Conservation (phyloP, 352 stramenopile genomes). For the Poterioochromonas sp. region DNA sequence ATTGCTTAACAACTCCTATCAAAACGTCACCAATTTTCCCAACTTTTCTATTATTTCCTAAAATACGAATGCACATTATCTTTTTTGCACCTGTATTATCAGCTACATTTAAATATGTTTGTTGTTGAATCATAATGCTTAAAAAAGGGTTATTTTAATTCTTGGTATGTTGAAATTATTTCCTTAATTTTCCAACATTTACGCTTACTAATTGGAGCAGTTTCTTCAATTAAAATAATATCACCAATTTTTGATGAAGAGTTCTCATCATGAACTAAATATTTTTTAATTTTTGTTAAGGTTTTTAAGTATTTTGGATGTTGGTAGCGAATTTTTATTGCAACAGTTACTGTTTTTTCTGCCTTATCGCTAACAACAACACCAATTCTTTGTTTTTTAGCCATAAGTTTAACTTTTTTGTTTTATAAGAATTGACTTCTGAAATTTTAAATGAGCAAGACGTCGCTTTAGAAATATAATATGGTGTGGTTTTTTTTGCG, state of each 20-base stretch:
- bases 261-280: conserved; percentile 34
- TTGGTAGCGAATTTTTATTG: conserved; percentile 16
- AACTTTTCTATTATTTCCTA: conserved; percentile 16
- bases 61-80: too few species aligned
- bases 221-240: conserved; percentile 31
- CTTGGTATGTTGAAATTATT: conserved; percentile 12
- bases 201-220: not conserved
- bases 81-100: conserved; percentile 33
- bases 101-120: conserved; percentile 37
- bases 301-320: conserved; percentile 36
- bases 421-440: conserved; percentile 29
- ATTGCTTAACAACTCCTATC: conserved; percentile 14
- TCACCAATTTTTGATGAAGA: conserved; percentile 20
- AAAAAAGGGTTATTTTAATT: too few species aligned
- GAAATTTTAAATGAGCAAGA: conserved; percentile 33
- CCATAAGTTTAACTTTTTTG: conserved; percentile 22
- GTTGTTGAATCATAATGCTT: conserved; percentile 30
- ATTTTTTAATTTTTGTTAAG: conserved; percentile 31
- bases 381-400: conserved; percentile 20
- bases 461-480: not conserved
- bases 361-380: conserved; percentile 16
- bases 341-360: conserved; percentile 27
- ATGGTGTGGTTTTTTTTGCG: not conserved
- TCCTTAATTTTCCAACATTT: not conserved
- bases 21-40: not conserved